Evolutionary conservation across 2,329 filamentous ascomycete species (phyloP).

Genomic region (Colletotrichum gigasporum): DNA sequence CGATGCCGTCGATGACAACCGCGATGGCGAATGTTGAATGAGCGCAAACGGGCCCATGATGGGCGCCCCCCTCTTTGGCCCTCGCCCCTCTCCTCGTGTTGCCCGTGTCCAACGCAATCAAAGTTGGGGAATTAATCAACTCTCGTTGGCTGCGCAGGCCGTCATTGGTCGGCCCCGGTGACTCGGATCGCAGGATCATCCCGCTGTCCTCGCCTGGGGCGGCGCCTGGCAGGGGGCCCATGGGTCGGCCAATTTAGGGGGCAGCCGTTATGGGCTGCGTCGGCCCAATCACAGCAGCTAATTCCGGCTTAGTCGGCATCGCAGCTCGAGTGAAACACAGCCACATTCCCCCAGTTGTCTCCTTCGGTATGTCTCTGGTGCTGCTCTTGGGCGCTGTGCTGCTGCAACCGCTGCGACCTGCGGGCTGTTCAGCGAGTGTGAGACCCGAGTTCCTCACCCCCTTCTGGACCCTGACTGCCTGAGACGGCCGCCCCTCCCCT

Average conservation of each 20-base stretch:
- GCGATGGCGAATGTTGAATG: too few relatives aligned
- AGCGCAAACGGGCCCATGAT: too few relatives aligned
- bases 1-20: too few relatives aligned
- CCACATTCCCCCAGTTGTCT: constrained; percentile 16
- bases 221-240: too few relatives aligned
- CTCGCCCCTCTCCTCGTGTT: constrained; percentile 4
- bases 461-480: constrained; percentile 12
- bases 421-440: too few relatives aligned
- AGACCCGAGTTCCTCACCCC: too few relatives aligned
- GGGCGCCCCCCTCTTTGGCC: not conserved
- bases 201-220: too few relatives aligned
- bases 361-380: not conserved
- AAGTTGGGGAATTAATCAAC: not conserved
- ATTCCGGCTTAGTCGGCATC: constrained; percentile 18
- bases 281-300: constrained; percentile 13
- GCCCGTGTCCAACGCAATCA: not conserved
- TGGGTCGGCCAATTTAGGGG: not conserved
- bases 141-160: too few relatives aligned
- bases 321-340: constrained; percentile 28
- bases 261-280: too few relatives aligned
- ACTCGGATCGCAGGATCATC: constrained; percentile 1
- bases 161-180: not conserved
- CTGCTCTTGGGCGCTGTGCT: not conserved
- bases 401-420: too few relatives aligned
- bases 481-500: constrained; percentile 23